These are phyloP conservation scores for Ophiocordyceps robertsii DNA, from an alignment of 2,329 filamentous ascomycete genomes.

Conservation along the genomic window DNA sequence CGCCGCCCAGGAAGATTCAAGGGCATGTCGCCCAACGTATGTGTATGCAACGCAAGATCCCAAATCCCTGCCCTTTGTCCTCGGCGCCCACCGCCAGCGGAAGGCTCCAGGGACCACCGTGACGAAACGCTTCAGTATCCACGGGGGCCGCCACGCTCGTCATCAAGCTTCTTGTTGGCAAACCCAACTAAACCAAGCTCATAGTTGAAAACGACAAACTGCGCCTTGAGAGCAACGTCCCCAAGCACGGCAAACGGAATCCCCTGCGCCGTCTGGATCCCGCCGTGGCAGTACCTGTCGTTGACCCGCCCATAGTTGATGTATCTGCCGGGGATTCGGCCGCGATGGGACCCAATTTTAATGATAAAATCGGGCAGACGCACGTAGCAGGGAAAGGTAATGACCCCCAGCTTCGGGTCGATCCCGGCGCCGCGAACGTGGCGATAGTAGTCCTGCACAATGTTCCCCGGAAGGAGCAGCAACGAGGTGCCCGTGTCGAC, in stretches of 20 bases:
- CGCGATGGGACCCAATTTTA: constrained; percentile 19
- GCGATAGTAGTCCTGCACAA: constrained; percentile 46
- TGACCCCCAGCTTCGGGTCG: constrained; percentile 34
- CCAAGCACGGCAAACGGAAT: constrained; percentile 25
- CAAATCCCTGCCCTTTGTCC: neutral
- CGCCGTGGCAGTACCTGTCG: constrained; percentile 18
- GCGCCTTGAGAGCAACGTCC: constrained; percentile 28
- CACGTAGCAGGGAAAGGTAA: constrained; percentile 41
- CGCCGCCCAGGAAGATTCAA: too few species aligned
- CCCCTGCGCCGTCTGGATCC: constrained; percentile 22
- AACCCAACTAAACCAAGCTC: constrained; percentile 19
- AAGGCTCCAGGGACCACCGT: neutral
- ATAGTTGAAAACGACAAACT: constrained; percentile 29
- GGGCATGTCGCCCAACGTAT: too few species aligned
- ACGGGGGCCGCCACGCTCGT: neutral
- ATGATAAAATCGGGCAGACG: constrained; percentile 30
- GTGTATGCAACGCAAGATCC: neutral
- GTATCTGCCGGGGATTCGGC: constrained; percentile 20
- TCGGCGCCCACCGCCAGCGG: neutral
- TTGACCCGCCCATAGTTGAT: constrained; percentile 21
- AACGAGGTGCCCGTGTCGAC: constrained; percentile 62
- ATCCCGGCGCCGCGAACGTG: constrained; percentile 37
- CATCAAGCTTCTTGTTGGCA: constrained; percentile 20
- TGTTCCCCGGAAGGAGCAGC: constrained; percentile 38
- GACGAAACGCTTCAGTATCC: neutral